These are phyloP conservation scores for Pyrenophora seminiperda DNA, from an alignment of 2,329 filamentous ascomycete genomes.

Conservation along the genomic window DNA sequence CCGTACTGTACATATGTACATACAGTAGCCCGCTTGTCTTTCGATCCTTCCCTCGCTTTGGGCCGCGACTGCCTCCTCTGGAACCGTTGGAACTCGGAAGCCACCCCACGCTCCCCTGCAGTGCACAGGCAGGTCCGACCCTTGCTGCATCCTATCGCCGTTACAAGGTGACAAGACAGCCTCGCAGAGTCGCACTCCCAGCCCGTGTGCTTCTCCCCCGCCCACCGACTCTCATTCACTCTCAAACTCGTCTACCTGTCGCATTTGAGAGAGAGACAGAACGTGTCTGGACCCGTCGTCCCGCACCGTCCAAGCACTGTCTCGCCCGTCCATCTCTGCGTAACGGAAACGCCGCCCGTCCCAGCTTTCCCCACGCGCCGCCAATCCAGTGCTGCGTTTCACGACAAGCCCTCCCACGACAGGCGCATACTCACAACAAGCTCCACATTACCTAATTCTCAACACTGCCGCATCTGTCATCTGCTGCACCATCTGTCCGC, in stretches of 20 bases:
- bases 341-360: slow-evolving; percentile 38
- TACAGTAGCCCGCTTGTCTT: not conserved
- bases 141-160: slow-evolving; percentile 34
- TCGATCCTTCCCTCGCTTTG: slow-evolving; percentile 34
- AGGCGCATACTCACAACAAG: slow-evolving; percentile 22
- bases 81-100: slow-evolving; percentile 41
- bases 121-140: slow-evolving; percentile 31
- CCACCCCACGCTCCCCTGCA: slow-evolving; percentile 30
- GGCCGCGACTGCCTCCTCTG: slow-evolving; percentile 23
- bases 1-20: too few species aligned
- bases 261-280: slow-evolving; percentile 30
- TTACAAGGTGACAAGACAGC: slow-evolving; percentile 27
- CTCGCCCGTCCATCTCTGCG: slow-evolving; percentile 21
- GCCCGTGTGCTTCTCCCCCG: slow-evolving; percentile 16
- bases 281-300: slow-evolving; percentile 28
- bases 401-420: slow-evolving; percentile 26
- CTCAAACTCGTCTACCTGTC: slow-evolving; percentile 15
- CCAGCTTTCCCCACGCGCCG: slow-evolving; percentile 23
- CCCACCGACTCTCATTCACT: slow-evolving; percentile 8
- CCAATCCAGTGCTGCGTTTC: slow-evolving; percentile 30
- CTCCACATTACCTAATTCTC: slow-evolving; percentile 27
- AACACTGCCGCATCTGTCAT: slow-evolving; percentile 15
- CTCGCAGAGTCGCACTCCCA: slow-evolving; percentile 16
- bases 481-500: slow-evolving; percentile 13
- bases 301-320: slow-evolving; percentile 16